A percentile compares a stretch with the other conserved stretches of the same genome.
These are phyloP conservation scores for Endoconidiophora polonica DNA, from an alignment of 2,329 filamentous ascomycete species.

Conservation along the genomic window DNA sequence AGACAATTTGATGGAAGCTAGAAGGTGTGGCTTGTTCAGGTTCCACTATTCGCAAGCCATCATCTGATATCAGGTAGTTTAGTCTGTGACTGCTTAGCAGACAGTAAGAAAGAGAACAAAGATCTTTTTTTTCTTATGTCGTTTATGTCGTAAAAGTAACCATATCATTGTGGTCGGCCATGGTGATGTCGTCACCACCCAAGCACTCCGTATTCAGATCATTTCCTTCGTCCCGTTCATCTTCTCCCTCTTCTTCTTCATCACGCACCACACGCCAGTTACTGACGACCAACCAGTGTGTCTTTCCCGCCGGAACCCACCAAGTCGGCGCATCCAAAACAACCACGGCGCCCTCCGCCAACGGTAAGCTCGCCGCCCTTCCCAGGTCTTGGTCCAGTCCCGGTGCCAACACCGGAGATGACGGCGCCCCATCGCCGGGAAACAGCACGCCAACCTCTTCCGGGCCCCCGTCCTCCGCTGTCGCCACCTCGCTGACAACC, in stretches of 20 bases:
- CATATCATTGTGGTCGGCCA: too few relatives aligned
- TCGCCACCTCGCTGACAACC: neutral
- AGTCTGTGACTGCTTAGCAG: too few relatives aligned
- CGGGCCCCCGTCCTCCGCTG: neutral
- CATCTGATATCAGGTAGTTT: too few relatives aligned
- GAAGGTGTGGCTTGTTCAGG: too few relatives aligned
- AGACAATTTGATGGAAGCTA: too few relatives aligned
- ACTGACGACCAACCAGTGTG: slow-evolving; percentile 6
- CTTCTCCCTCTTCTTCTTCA: neutral
- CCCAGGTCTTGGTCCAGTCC: neutral
- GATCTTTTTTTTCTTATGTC: too few relatives aligned
- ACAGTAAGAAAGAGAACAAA: too few relatives aligned
- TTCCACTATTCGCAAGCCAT: too few relatives aligned
- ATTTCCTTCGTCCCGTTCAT: too few relatives aligned
- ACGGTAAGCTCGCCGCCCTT: neutral
- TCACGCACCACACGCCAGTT: slow-evolving; percentile 2
- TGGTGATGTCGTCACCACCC: too few relatives aligned
- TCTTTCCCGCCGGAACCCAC: neutral
- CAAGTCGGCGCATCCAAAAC: slow-evolving; percentile 2
- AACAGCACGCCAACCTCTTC: neutral
- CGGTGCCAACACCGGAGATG: neutral
- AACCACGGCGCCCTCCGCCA: neutral
- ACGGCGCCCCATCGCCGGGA: neutral
- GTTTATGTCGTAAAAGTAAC: too few relatives aligned
- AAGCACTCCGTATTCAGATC: too few relatives aligned